These are phyloP conservation scores for Metarhizium robertsii DNA, from an alignment of 2,329 filamentous ascomycete genomes.

Conservation along the genomic window DNA sequence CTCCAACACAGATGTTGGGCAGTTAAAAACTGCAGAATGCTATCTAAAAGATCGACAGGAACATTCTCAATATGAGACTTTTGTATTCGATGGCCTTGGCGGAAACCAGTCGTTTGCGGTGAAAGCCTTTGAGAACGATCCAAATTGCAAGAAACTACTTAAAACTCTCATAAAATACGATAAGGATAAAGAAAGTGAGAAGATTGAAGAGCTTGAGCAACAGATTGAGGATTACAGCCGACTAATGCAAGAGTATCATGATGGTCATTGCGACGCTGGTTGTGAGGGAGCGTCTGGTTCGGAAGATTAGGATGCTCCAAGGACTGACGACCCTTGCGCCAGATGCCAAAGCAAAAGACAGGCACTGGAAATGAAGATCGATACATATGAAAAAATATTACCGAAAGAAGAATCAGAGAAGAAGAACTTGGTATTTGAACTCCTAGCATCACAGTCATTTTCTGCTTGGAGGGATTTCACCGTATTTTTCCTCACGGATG, in stretches of 20 bases:
- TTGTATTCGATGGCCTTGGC: background rate
- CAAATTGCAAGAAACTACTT: background rate
- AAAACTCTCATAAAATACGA: background rate
- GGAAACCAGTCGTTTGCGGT: background rate
- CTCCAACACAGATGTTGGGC: conserved; percentile 29
- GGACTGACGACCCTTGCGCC: background rate
- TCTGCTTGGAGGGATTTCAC: conserved; percentile 38
- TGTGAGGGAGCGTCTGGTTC: conserved; percentile 29
- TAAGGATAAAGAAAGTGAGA: background rate
- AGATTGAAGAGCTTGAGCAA: background rate
- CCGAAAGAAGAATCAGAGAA: conserved; percentile 21
- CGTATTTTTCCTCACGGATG: conserved; percentile 25
- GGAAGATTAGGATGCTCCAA: background rate
- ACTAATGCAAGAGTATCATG: too few relatives aligned
- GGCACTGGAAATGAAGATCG: background rate
- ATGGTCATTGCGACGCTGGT: background rate
- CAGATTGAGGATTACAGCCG: background rate
- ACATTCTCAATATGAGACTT: background rate
- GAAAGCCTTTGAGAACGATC: background rate
- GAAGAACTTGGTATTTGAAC: conserved; percentile 43
- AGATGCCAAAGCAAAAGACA: background rate
- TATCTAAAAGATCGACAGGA: conserved; percentile 14
- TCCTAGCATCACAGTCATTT: conserved; percentile 31
- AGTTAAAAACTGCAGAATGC: background rate
- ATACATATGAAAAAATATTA: conserved; percentile 32